Evolutionary conservation across 768 basidiomycete species (phyloP).

Genomic region (Xerocomellus intermedius): DNA sequence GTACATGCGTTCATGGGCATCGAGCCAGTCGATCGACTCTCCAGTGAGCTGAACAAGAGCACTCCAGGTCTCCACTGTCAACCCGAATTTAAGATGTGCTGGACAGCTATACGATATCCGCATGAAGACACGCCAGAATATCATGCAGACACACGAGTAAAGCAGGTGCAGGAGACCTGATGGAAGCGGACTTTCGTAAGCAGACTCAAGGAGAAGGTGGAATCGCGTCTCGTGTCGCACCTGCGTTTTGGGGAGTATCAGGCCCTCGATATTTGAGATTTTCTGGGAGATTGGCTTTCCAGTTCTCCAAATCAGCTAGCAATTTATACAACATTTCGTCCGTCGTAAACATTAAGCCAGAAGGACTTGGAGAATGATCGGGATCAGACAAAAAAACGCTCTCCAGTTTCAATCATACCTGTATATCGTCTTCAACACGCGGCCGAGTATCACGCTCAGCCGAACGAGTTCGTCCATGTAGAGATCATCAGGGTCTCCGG

Average conservation of each 20-base stretch:
- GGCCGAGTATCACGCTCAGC: conserved; percentile 86
- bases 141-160: conserved; percentile 89
- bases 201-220: background rate
- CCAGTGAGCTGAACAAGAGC: conserved; percentile 68
- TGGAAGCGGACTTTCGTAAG: conserved; percentile 1
- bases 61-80: conserved; percentile 81
- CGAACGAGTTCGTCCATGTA: conserved; percentile 93
- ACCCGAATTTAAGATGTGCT: conserved; percentile 80
- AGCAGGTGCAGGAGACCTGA: conserved; percentile 84
- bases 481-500: conserved; percentile 72
- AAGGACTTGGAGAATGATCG: conserved; percentile 52
- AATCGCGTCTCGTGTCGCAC: conserved; percentile 40
- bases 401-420: conserved; percentile 45
- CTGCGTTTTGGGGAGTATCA: conserved; percentile 62
- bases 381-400: conserved; percentile 8
- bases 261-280: conserved; percentile 75
- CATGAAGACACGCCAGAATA: conserved; percentile 99
- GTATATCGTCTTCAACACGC: conserved; percentile 91
- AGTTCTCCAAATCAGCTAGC: conserved; percentile 64
- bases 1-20: conserved; percentile 73
- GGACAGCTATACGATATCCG: conserved; percentile 93
- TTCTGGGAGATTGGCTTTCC: conserved; percentile 78
- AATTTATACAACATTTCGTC: conserved; percentile 74
- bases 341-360: conserved; percentile 80
- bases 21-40: conserved; percentile 88